Base-by-base conservation (phyloP, 768 basidiomycete species). In the Termitomyces bulborhizus region DNA sequence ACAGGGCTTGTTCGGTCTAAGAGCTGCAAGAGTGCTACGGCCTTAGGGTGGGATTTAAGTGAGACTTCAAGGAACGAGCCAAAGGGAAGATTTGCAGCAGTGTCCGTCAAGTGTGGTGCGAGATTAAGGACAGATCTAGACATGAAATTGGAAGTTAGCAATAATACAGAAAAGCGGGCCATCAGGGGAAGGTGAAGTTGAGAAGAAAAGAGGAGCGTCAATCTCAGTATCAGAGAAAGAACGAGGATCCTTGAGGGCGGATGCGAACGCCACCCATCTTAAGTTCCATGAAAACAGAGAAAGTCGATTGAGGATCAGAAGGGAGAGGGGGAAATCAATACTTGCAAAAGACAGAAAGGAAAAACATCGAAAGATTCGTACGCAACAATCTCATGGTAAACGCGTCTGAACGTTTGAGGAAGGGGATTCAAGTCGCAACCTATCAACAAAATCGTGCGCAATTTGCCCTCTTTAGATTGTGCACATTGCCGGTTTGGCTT, bases 281-380 rank as follows among this genome's bases (percentile, higher is more conserved):
- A 71, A 11, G 80, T 85, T 84, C 83, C 92, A 90, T 93, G 64
- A 2, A 13, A 16, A 21, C 36, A 6, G 16, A 46, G 26, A 15
- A 32, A 8, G 26, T 46, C 6, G 39, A 29, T 32, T 15, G 37
- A 47, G 13, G 26, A 34, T n/a, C 5, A 45, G 42, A 45, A 36
- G 7, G 11, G 11, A 13, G 4, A 40, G 11, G 1, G 18, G 27
- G 18, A 29, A n/a, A 43, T 8, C 76, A 32, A 11, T 60, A 93
- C 93, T 76, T 96, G 85, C 36, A 98, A 73, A 37, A 94, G 73
- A 68, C 97, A 91, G 46, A 98, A 85, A 0, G 97, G 96, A 43
- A 99, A 76, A 0, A 95, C 95, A 66, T 98, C 97, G 59, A 99
- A 98, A 71, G 98, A 96, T 65, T 98, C 97, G 69, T 99, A 94